Base-by-base conservation (phyloP, 1,139 yeast genomes). In the Hyphopichia wangnamkhiaoensis region DNA sequence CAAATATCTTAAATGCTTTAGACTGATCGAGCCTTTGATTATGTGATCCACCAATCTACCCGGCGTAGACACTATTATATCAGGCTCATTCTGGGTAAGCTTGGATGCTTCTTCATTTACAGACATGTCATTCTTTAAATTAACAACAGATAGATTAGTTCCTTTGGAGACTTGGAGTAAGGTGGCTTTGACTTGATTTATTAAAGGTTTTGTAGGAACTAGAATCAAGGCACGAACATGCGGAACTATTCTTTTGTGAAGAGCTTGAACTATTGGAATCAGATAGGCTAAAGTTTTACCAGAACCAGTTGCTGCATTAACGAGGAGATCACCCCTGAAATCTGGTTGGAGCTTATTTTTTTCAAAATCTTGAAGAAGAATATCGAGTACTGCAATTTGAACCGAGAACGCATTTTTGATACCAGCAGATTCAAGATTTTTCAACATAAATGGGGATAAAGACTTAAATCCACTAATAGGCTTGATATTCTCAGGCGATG, bases 301-400 rank as follows among this genome's bases (percentile, higher is more conserved):
- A 0, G 96, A 86, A 37, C 99, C 99, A 0, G 99, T 93, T 4
- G 95, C 81, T 1, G 98, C 96, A 59, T 93, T 91, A 4, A 93
- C 96, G 35, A 93, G 68, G 14, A 90, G 63, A 58, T 93, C 96
- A 16, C 93, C 91, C 43, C 52, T 71, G 40, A 67, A 68, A 46
- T 66, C 82, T 1, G 95, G 94, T 34, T 76, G 71, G n/a, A 82
- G 53, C 38, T 58, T 63, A 45, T 71, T 72, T 31, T 64, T 60
- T 28, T 58, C 49, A 12, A 72, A 69, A 44, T 82, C 86, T 4
- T 68, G 64, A 24, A 86, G 54, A 20, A 88, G 57, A 17, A 76
- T 58, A 10, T 83, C 77, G 37, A 87, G 67, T 1, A 87, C 86
- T 2, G 82, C 75, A 1, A 82, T 66, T 57, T 89, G 96, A 7